Conservation (phyloP, 2,329 filamentous ascomycete species). For the Clarireedia monteithiana region DNA sequence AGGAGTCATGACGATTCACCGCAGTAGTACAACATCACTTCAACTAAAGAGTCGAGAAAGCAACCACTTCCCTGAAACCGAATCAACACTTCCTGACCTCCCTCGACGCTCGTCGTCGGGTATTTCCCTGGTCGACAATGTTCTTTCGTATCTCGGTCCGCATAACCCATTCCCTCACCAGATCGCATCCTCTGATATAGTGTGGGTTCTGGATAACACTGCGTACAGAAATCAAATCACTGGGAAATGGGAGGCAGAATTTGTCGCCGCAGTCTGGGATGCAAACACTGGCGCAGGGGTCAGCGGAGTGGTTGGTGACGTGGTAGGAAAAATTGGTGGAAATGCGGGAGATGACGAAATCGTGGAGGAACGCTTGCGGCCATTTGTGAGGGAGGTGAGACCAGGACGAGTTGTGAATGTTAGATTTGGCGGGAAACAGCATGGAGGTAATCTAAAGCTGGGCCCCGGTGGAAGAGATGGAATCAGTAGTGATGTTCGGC, state of each 20-base stretch:
- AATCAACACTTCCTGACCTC: slow-evolving; percentile 38
- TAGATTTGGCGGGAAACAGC: slow-evolving; percentile 39
- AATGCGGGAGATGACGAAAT: slow-evolving; percentile 49
- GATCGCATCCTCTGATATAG: slow-evolving; percentile 54
- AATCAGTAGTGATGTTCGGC: slow-evolving; percentile 57
- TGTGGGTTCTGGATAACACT: slow-evolving; percentile 90
- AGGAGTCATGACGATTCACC: not conserved
- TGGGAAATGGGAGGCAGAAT: slow-evolving; percentile 68
- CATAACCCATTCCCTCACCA: slow-evolving; percentile 50
- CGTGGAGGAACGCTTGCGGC: slow-evolving; percentile 61
- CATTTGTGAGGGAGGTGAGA: slow-evolving; percentile 71
- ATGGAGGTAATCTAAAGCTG: slow-evolving; percentile 38
- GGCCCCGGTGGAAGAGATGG: slow-evolving; percentile 67
- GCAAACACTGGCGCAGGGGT: slow-evolving; percentile 60
- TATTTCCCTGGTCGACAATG: slow-evolving; percentile 24
- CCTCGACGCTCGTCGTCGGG: slow-evolving; percentile 20
- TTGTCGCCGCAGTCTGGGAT: slow-evolving; percentile 74
- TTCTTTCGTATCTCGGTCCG: slow-evolving; percentile 44
- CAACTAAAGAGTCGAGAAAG: slow-evolving; percentile 4
- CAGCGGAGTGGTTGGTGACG: slow-evolving; percentile 58
- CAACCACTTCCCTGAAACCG: slow-evolving; percentile 27
- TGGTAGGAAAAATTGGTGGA: slow-evolving; percentile 63
- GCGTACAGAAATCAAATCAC: slow-evolving; percentile 53
- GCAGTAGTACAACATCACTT: slow-evolving; percentile 1
- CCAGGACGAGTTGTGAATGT: slow-evolving; percentile 63